phyloP scores from a whole-genome alignment of 2,329 filamentous ascomycete species.

The Exserohilum rostratum region DNA sequence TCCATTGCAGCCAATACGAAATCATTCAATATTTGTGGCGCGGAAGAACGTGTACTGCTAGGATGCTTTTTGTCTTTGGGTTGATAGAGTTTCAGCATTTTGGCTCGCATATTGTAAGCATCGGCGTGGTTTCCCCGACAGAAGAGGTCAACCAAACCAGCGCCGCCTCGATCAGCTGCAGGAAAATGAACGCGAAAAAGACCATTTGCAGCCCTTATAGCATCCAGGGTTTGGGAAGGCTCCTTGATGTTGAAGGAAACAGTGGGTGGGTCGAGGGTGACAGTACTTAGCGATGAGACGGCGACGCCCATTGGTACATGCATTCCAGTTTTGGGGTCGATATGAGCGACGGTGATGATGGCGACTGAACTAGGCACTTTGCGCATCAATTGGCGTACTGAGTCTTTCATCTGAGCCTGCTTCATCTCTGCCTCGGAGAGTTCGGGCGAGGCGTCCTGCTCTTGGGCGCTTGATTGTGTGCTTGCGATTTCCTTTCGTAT shows the following conservation, averaged over 20 bases:
- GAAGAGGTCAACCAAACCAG: conserved; percentile 38
- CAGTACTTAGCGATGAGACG: conserved; percentile 66
- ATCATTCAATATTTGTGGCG: conserved; percentile 24
- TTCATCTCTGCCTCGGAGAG: conserved; percentile 5
- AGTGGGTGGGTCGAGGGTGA: conserved; percentile 63
- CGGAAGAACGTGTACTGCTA: conserved; percentile 7
- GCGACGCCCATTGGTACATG: conserved; percentile 54
- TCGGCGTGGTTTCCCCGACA: conserved; percentile 34
- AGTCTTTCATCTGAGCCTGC: conserved; percentile 11
- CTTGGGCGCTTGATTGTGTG: conserved; percentile 1
- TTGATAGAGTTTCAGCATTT: conserved; percentile 11
- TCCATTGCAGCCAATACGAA: conserved; percentile 37
- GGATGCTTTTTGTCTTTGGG: conserved; percentile 7
- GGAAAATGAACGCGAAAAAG: conserved; percentile 61
- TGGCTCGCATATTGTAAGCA: conserved; percentile 26
- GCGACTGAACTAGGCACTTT: conserved; percentile 63
- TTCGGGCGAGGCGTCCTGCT: not conserved
- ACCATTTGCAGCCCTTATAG: conserved; percentile 53
- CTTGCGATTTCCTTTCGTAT: not conserved
- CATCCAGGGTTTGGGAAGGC: conserved; percentile 62
- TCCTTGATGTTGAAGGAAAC: conserved; percentile 67
- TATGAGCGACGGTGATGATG: conserved; percentile 55
- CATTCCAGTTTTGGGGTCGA: conserved; percentile 18
- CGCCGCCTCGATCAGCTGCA: conserved; percentile 32
- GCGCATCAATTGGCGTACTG: conserved; percentile 55